These are phyloP conservation scores for Naegleria fowleri DNA, from an alignment of 208 protist genomes.

Conservation along the genomic window DNA sequence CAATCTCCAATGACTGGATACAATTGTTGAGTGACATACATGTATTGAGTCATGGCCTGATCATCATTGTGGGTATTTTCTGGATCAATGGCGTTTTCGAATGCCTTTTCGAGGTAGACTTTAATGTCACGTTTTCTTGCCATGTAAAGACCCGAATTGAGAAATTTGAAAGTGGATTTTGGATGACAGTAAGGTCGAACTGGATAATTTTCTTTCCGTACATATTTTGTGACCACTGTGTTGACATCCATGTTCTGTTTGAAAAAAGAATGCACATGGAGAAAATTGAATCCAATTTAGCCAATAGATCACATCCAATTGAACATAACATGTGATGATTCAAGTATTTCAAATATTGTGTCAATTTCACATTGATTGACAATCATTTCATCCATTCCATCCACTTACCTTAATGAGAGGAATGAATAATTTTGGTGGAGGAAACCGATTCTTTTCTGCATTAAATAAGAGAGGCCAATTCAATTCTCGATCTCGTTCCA, in stretches of 20 bases:
- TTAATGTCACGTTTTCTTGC: background rate
- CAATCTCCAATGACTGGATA: background rate
- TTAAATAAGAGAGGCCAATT: background rate
- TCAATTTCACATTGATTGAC: too few relatives aligned
- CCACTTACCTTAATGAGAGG: background rate
- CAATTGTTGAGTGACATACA: background rate
- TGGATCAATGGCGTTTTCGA: background rate
- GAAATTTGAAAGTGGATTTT: background rate
- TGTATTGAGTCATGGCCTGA: background rate
- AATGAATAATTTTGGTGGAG: background rate
- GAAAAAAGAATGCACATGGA: too few relatives aligned
- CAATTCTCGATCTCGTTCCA: background rate
- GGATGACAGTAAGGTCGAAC: background rate
- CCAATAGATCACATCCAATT: too few relatives aligned
- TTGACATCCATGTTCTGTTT: background rate
- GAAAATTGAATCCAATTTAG: too few relatives aligned
- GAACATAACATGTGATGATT: too few relatives aligned
- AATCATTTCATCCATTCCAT: too few relatives aligned
- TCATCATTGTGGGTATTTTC: background rate
- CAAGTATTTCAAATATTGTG: too few relatives aligned
- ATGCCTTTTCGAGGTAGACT: background rate
- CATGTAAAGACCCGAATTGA: background rate
- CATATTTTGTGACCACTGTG: background rate
- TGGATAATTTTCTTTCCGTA: background rate
- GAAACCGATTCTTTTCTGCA: background rate